A percentile compares a stretch with the other conserved stretches of the same genome.
These are phyloP conservation scores for Populus pruinosa DNA, from an alignment of 345 rosid genomes.

Conservation along the genomic window DNA sequence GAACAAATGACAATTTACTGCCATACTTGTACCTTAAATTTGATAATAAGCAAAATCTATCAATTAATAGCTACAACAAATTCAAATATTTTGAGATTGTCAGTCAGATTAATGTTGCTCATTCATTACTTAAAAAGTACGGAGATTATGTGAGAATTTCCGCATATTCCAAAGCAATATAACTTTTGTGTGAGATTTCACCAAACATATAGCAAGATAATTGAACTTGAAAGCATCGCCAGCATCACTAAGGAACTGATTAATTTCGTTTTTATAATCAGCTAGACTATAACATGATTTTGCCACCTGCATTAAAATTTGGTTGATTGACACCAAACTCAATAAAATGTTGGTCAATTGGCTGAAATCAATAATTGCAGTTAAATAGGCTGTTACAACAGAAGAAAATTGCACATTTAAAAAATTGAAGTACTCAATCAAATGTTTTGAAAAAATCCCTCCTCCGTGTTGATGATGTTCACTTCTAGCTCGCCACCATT, in stretches of 20 bases:
- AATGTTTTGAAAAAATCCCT: background rate
- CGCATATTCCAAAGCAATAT: too few relatives aligned
- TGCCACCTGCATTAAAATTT: background rate
- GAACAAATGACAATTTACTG: background rate
- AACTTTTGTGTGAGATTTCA: background rate
- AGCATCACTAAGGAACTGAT: background rate
- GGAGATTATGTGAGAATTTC: background rate
- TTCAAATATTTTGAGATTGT: background rate
- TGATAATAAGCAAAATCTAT: background rate
- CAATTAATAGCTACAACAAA: background rate
- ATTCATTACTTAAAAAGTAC: background rate
- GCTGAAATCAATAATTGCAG: background rate
- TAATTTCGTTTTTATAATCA: background rate
- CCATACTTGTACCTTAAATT: background rate
- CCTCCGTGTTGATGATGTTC: background rate
- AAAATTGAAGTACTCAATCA: background rate
- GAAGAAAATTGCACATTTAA: background rate
- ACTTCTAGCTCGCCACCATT: background rate
- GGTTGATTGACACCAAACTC: background rate
- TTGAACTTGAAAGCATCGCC: background rate
- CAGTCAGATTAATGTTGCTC: background rate
- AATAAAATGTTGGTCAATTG: background rate
- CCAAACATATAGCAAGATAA: background rate
- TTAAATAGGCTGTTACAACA: background rate
- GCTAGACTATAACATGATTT: background rate